Evolutionary conservation across 2,329 filamentous ascomycete species (phyloP), one percentile per base, ranked within the genome.

Genomic region (Xylariaceae sp.): DNA sequence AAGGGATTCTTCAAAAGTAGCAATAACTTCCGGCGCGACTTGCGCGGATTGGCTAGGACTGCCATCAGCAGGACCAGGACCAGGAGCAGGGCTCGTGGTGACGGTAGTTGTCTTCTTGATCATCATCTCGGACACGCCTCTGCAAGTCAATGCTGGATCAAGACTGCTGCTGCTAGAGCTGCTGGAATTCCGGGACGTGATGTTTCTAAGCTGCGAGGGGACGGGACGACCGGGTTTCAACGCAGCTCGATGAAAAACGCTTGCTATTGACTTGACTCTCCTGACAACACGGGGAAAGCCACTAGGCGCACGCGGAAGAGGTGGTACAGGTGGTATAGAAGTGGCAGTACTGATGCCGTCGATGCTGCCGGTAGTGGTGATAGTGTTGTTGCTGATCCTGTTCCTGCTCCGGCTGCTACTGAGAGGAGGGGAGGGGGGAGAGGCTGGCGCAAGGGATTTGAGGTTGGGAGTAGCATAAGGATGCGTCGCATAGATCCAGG

Each of bases 121-220:
- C 58, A 64, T 62, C 35, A 60, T 55, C 13, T 56, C 50, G 9
- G 68, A 64, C 2, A 61, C 17, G 35, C 68, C 69, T 59, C 64
- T 64, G 49, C 69, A 71, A 35, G 67, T 70, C 64, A 71, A 56
- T 3, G 50, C 49, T 13, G 67, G 62, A 39, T 69, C 62, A n/a
- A 70, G 67, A 30, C 63, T 61, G 47, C 55, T 64, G 37, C 42
- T 18, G 15, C 56, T 61, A 8, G 10, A 17, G 37, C 42, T 18
- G 10, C 47, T 53, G n/a, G 4, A 44, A 17, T 53, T 35, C 10
- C 17, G 55, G 15, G 15, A 52, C 10, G 9, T 35, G 37, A 35
- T 45, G 23, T n/a, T 56, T 35, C 23, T 55, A 17, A 59, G 15
- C n/a, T 13, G 47, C 10, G 23, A 39, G 15, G 30, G 15, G 5